phyloP scores from a whole-genome alignment of 179 eudicot genomes.

The Carnegiea gigantea region DNA sequence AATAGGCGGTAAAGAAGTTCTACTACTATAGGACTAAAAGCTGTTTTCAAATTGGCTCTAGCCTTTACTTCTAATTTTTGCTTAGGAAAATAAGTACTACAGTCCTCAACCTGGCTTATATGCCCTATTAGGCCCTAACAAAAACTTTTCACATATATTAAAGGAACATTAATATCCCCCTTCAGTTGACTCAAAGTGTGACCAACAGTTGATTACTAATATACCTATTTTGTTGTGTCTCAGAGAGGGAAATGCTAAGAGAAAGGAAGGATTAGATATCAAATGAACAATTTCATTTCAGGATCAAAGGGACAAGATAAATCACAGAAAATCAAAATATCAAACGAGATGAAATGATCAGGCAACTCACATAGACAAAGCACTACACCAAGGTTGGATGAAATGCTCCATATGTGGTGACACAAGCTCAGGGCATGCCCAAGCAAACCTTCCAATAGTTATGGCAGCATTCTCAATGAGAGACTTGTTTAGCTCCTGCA shows the following conservation, averaged over 20 bases:
- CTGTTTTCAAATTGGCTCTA: no score
- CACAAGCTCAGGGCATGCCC: conserved; percentile 96
- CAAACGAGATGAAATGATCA: neutral
- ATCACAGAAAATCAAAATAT: neutral
- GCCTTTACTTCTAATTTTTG: no score
- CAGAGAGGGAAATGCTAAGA: no score
- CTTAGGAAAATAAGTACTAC: no score
- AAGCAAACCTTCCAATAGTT: conserved; percentile 92
- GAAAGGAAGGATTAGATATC: neutral
- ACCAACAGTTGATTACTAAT: neutral
- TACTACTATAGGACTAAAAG: no score
- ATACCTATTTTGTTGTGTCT: neutral
- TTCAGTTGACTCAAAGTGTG: neutral
- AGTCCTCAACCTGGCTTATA: no score
- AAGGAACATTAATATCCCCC: neutral
- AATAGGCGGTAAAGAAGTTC: no score
- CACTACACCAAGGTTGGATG: conserved; percentile 88
- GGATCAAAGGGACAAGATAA: neutral
- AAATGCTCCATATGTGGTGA: conserved; percentile 98
- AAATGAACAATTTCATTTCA: neutral
- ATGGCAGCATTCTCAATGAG: conserved; percentile 94
- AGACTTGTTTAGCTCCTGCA: conserved; percentile 91
- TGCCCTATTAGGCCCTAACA: no score
- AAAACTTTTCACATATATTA: neutral
- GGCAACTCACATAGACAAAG: conserved; percentile 72